A percentile compares a stretch with the other conserved stretches of the same genome.
phyloP scores from a whole-genome alignment of 805 yeast species.

The Candida loeiensis region DNA sequence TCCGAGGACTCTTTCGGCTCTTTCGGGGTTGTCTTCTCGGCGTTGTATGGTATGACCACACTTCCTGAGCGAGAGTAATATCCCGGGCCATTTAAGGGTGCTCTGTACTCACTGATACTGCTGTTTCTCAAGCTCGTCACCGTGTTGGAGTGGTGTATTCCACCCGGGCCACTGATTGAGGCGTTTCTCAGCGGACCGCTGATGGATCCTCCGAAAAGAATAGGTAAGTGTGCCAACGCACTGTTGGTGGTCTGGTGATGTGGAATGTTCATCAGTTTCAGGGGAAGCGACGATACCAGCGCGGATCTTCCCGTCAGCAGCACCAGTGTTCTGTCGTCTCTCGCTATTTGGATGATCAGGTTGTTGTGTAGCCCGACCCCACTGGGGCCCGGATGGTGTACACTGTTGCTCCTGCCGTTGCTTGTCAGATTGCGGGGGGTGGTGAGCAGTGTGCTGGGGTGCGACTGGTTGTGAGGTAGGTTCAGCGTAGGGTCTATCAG shows the following conservation, averaged over 20 bases:
- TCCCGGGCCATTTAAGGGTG: conserved; percentile 18
- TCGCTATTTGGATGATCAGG: conserved; percentile 38
- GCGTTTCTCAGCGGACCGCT: conserved; percentile 40
- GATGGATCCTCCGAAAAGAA: conserved; percentile 40
- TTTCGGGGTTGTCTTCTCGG: conserved; percentile 16
- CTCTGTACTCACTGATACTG: conserved; percentile 26
- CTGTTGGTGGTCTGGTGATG: conserved; percentile 40
- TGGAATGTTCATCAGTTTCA: conserved; percentile 45
- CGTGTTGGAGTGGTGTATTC: conserved; percentile 30
- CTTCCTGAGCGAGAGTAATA: conserved; percentile 37
- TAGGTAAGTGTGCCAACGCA: conserved; percentile 42
- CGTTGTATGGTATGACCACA: conserved; percentile 33
- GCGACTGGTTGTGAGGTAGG: conserved; percentile 40
- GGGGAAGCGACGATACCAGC: conserved; percentile 41
- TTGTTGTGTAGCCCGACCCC: conserved; percentile 28
- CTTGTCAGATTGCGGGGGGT: conserved; percentile 30
- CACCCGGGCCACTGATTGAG: conserved; percentile 35
- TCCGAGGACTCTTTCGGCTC: conserved; percentile 20
- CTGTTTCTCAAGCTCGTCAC: conserved; percentile 41
- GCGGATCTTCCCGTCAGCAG: conserved; percentile 28
- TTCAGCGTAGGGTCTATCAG: conserved; percentile 45
- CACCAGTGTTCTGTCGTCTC: conserved; percentile 37
- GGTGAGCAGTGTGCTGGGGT: conserved; percentile 26
- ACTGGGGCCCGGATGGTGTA: conserved; percentile 11
- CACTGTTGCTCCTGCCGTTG: conserved; percentile 4